Evolutionary conservation across 495 filamentous ascomycete genomes (phyloP).

Genomic region (Chaetomidium leptoderma): DNA sequence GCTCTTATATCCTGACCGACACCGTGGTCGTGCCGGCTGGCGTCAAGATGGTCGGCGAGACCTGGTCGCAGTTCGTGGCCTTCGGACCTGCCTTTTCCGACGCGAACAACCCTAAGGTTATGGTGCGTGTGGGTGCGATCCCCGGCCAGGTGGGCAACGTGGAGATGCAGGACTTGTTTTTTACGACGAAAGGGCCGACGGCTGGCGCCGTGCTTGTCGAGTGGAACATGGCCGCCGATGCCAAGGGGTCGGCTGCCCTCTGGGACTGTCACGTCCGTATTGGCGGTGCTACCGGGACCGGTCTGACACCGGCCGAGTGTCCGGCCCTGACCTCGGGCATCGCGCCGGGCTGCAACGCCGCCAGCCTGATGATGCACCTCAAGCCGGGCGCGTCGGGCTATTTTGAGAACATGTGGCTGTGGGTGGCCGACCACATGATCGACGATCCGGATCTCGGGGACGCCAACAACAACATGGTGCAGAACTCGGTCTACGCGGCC

Average conservation of each 20-base stretch:
- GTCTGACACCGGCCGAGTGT: conserved; percentile 60
- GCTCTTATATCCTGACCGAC: conserved; percentile 34
- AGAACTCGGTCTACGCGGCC: conserved; percentile 62
- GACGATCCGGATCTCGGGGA: conserved; percentile 7
- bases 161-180: conserved; percentile 75
- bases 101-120: conserved; percentile 54
- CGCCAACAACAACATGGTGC: conserved; percentile 10
- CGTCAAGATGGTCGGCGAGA: conserved; percentile 41
- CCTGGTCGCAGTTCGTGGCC: conserved; percentile 47
- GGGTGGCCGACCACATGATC: conserved; percentile 7
- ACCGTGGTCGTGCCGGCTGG: conserved; percentile 49
- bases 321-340: conserved; percentile 31
- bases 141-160: conserved; percentile 53
- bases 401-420: conserved; percentile 79
- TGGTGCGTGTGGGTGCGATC: conserved; percentile 23
- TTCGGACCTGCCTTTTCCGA: conserved; percentile 45
- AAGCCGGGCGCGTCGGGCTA: conserved; percentile 67
- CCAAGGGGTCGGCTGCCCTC: conserved; percentile 7
- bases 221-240: conserved; percentile 62
- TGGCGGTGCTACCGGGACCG: conserved; percentile 50
- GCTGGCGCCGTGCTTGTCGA: conserved; percentile 81
- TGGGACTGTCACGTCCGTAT: conserved; percentile 23
- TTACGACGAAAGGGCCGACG: conserved; percentile 62
- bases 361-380: conserved; percentile 68
- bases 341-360: conserved; percentile 41